A percentile compares a stretch with the other conserved stretches of the same genome.
These are phyloP conservation scores for Pyrenophora graminea DNA, from an alignment of 2,329 filamentous ascomycete species.

Conservation along the genomic window DNA sequence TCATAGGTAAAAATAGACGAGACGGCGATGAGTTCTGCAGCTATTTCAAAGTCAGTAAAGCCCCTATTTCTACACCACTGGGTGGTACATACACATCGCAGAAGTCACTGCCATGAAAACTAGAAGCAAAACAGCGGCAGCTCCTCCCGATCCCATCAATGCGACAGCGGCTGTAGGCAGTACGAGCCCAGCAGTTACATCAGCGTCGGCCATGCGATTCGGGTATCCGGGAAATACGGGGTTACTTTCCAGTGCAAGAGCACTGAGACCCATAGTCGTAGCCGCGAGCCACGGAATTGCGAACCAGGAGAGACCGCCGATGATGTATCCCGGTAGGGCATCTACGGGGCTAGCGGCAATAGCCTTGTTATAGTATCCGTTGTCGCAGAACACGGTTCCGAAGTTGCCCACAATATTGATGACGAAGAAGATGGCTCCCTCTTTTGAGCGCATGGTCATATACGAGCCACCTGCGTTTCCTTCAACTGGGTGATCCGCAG, in stretches of 20 bases:
- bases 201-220: slow-evolving; percentile 70
- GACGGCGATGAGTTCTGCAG: slow-evolving; percentile 80
- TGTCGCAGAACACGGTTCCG: slow-evolving; percentile 81
- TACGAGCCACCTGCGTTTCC: slow-evolving; percentile 84
- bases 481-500: slow-evolving; percentile 70
- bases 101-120: slow-evolving; percentile 91
- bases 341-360: slow-evolving; percentile 85
- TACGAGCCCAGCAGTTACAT: slow-evolving; percentile 82
- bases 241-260: slow-evolving; percentile 76
- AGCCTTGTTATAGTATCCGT: slow-evolving; percentile 89
- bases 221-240: slow-evolving; percentile 74
- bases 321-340: slow-evolving; percentile 84
- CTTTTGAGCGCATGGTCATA: slow-evolving; percentile 79
- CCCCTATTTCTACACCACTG: too few species aligned
- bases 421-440: slow-evolving; percentile 87
- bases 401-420: slow-evolving; percentile 90
- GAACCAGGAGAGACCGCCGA: slow-evolving; percentile 87
- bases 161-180: slow-evolving; percentile 85
- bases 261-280: slow-evolving; percentile 84
- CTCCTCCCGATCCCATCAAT: slow-evolving; percentile 79
- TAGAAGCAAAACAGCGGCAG: slow-evolving; percentile 75
- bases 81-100: slow-evolving; percentile 62
- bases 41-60: too few species aligned
- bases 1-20: slow-evolving; percentile 89
- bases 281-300: slow-evolving; percentile 89